Conservation (phyloP, 345 rosid genomes). For the Citrus inodora region DNA sequence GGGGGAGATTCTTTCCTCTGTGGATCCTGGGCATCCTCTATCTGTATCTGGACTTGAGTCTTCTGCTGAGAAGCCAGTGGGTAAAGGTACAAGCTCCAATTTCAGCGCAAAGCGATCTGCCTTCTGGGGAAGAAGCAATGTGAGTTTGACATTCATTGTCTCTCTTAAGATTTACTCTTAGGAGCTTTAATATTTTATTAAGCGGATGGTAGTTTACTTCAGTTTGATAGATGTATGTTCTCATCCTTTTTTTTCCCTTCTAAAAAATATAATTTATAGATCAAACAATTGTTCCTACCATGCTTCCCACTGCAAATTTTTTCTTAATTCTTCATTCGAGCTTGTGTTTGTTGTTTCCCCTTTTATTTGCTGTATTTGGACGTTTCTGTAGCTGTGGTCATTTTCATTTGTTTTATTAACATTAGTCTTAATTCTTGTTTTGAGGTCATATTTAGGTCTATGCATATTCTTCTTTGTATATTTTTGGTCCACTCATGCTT, state of each 20-base stretch:
- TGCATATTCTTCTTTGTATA: not conserved
- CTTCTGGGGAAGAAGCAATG: conserved; percentile 93
- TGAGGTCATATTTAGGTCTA: not conserved
- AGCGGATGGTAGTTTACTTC: not conserved
- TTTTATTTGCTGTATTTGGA: not conserved
- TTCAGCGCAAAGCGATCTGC: conserved; percentile 57
- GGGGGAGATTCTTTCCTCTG: conserved; percentile 66
- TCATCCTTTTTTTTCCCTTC: too few relatives aligned
- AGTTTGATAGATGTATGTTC: not conserved
- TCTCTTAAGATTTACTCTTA: not conserved
- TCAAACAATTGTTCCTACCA: not conserved
- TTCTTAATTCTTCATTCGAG: not conserved
- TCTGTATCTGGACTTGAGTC: conserved; percentile 57
- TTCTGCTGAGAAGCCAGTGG: conserved; percentile 52
- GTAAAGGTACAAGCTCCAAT: conserved; percentile 63
- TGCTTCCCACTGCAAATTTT: not conserved
- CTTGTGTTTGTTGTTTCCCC: not conserved
- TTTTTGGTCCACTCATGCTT: not conserved
- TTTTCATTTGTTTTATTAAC: not conserved
- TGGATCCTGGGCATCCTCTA: conserved; percentile 54
- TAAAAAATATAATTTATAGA: not conserved
- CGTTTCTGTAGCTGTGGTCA: not conserved
- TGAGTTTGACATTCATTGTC: conserved; percentile 38
- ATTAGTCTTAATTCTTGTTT: not conserved
- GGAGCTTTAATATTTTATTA: conserved; percentile 2